Conservation (phyloP, 805 yeast species). For the Kodamaea lidongshanica region DNA sequence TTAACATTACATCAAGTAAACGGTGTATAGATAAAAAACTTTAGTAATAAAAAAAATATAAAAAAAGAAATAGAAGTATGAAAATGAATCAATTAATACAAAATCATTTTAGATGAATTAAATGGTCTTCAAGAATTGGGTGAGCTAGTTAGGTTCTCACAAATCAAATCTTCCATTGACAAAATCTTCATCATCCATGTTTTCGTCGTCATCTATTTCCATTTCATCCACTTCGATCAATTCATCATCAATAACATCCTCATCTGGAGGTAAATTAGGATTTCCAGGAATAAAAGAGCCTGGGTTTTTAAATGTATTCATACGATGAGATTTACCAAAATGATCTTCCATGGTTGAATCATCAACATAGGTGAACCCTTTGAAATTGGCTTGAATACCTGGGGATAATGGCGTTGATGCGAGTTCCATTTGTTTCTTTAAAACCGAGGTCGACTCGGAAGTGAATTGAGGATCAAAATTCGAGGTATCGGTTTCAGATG, state of each 20-base stretch:
- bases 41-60: too few relatives aligned
- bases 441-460: conserved; percentile 76
- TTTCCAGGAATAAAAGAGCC: conserved; percentile 77
- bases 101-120: too few relatives aligned
- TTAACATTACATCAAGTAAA: too few relatives aligned
- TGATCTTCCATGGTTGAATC: conserved; percentile 89
- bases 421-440: conserved; percentile 59
- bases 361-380: conserved; percentile 95
- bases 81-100: too few relatives aligned
- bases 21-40: too few relatives aligned
- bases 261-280: conserved; percentile 75
- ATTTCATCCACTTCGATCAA: conserved; percentile 45
- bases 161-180: conserved; percentile 88
- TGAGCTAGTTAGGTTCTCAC: too few relatives aligned
- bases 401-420: conserved; percentile 84
- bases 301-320: conserved; percentile 35
- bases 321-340: conserved; percentile 42
- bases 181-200: conserved; percentile 69
- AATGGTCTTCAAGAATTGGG: too few relatives aligned
- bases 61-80: too few relatives aligned
- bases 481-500: conserved; percentile 88
- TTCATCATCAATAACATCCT: conserved; percentile 72
- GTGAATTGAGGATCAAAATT: conserved; percentile 98
- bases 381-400: conserved; percentile 92
- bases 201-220: conserved; percentile 53